Percentiles rank a stretch among this genome's conserved stretches.
Conservation (phyloP, 768 basidiomycete species). For the Nevesoporus exiguus region DNA sequence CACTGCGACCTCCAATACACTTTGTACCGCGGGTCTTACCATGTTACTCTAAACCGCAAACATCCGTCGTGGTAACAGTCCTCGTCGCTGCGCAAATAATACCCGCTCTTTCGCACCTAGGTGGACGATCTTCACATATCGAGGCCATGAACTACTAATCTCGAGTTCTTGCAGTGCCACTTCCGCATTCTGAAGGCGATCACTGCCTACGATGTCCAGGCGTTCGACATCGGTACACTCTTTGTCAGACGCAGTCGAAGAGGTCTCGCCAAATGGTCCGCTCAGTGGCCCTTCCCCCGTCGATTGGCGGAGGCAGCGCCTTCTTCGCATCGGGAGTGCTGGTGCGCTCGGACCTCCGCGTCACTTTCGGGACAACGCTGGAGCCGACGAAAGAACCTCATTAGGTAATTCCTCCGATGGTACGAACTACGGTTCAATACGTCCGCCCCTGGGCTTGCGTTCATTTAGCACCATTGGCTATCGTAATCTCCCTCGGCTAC, state of each 20-base stretch:
- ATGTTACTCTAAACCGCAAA: slow-evolving; percentile 1
- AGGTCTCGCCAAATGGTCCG: slow-evolving; percentile 31
- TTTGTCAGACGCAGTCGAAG: slow-evolving; percentile 8
- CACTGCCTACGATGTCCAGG: slow-evolving; percentile 18
- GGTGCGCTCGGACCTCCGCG: background rate
- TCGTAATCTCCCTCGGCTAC: slow-evolving; percentile 38
- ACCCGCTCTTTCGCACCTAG: background rate
- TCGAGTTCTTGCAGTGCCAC: background rate
- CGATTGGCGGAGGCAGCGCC: slow-evolving; percentile 57
- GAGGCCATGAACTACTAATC: background rate
- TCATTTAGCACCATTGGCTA: slow-evolving; percentile 28
- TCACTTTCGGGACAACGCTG: slow-evolving; percentile 1
- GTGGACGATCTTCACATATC: background rate
- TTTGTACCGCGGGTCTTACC: background rate
- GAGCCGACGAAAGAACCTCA: slow-evolving; percentile 34
- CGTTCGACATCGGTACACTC: slow-evolving; percentile 24
- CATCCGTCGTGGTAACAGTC: background rate
- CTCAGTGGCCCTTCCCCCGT: slow-evolving; percentile 52
- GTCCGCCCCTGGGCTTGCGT: slow-evolving; percentile 27
- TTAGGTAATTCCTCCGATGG: slow-evolving; percentile 30
- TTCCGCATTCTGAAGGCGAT: background rate
- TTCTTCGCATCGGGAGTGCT: slow-evolving; percentile 49
- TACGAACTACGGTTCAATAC: slow-evolving; percentile 58
- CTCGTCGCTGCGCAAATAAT: background rate
- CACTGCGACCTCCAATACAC: background rate